Evolutionary conservation across 2,329 filamentous ascomycete genomes (phyloP), one percentile per base, ranked within the genome.

Genomic region (Ilyonectria sp.): DNA sequence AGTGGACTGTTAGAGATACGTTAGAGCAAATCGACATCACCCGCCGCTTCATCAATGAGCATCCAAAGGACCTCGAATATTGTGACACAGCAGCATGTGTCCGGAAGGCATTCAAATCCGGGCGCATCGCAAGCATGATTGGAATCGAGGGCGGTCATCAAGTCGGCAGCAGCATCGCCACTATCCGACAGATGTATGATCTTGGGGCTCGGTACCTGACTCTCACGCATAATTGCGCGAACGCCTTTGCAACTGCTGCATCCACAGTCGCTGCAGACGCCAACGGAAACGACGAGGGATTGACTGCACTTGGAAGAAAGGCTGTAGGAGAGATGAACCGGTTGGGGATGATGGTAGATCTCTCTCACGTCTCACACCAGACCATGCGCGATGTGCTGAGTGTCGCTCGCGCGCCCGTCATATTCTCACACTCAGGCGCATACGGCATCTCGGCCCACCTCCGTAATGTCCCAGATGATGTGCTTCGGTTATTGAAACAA

Each of bases 391-490:
- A 78, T 44, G 78, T 75, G 4, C 55, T 79, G 13, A 71, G 69
- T 10, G 52, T 78, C 9, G 66, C 76, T 2, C 69, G 64, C 2
- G 75, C 77, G 0, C 78, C 78, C 0, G 77, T 79, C 13, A 79
- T 80, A 8, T 79, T 79, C 69, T 78, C 77, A 2, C 78, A 80
- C 52, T 78, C 76, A 4, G 73, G 73, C 1, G 74, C 74, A 10
- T 75, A 76, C 60, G 55, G 71, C 21, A 23, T 77, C 29, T 70
- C 71, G 35, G 58, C 75, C 8, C 78, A 82, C 66, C 71, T 77
- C 6, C 78, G 83, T 4, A 82, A 84, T 50, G 82, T 82, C 0
- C 81, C 82, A 2, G 82, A 84, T 56, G 80, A 82, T 56, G 77
- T 84, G 2, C 70, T 84, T 2, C 69, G 75, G 8, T 64, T 68